phyloP scores from a whole-genome alignment of 139 green algal species.

The Asterochloris sp. region DNA sequence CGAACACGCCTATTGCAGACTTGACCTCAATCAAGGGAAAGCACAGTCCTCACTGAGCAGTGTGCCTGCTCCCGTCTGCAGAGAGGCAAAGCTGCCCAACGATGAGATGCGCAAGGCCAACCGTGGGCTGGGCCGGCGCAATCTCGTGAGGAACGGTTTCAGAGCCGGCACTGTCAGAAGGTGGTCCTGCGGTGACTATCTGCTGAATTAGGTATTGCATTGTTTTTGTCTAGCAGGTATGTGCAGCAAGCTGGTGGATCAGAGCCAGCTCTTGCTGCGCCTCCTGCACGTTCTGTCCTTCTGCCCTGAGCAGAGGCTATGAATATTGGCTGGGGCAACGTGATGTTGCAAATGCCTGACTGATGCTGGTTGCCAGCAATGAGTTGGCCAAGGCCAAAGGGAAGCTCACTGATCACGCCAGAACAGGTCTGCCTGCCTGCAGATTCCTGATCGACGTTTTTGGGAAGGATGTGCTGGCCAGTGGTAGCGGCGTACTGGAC shows the following conservation, averaged over 20 bases:
- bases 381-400: not conserved
- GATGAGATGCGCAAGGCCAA: not conserved
- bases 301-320: too few species aligned
- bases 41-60: not conserved
- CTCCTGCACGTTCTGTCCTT: not conserved
- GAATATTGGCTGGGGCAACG: too few species aligned
- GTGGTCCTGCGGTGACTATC: conserved; percentile 9
- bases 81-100: conserved; percentile 1
- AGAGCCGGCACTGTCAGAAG: conserved; percentile 32
- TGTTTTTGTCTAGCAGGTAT: too few species aligned
- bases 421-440: not conserved
- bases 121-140: conserved; percentile 15
- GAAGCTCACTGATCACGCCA: not conserved
- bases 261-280: not conserved
- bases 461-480: conserved; percentile 22
- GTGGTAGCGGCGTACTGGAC: conserved; percentile 44
- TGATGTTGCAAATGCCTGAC: not conserved
- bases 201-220: too few species aligned
- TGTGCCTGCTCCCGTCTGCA: not conserved
- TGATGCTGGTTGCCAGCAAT: not conserved
- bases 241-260: too few species aligned
- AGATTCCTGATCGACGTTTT: conserved; percentile 46
- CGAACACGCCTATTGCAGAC: too few species aligned
- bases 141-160: conserved; percentile 26
- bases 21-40: too few species aligned